Base-by-base conservation (phyloP, 2,329 filamentous ascomycete species). In the Trichoderma pleuroti region DNA sequence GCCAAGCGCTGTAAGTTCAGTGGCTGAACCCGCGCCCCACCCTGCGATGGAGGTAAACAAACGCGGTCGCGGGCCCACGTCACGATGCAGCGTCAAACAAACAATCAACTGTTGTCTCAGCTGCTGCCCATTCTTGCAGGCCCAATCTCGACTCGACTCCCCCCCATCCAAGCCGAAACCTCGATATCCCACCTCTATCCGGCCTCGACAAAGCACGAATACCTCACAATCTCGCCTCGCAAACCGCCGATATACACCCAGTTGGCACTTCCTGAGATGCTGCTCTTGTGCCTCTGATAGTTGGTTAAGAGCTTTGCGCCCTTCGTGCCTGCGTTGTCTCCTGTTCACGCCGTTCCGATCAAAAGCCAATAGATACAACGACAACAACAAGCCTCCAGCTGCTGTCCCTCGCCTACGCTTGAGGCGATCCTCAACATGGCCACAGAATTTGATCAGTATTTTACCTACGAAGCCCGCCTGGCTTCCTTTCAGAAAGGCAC, bases 401-500 rank as follows among this genome's bases (percentile, higher is more conserved):
- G 16, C 34, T 28, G 10, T 28, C n/a, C 11, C 16, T 24, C 28
- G 59, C 54, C 57, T 32, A 30, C 30, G 49, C 66, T 39, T 46
- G 66, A 57, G 57, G 57, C 54, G 34, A 59, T 36, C 56, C 59
- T 71, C 70, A 64, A 62, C n/a, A 72, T 72, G 71, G 68, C 54
- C 49, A 34, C 56, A 30, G 62, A 70, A 34, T 42, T 46, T 46
- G 83, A 86, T 36, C 76, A 76, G 70, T 90, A 85, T 78, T 84
- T 87, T 75, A 92, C 91, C 18, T 90, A 90, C 74, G 90, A 93
- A 74, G 91, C 90, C 76, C 93, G 96, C 61, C 82, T 98, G 42
- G 90, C 90, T 36, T 95, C 93, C 12, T 99, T 98, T 80, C 87
- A 92, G 64, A 84, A 84, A 68, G 82, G 87, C 46, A 82, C 86